Base-by-base conservation (phyloP, 75 land plant species). In the Cupressus sempervirens region DNA sequence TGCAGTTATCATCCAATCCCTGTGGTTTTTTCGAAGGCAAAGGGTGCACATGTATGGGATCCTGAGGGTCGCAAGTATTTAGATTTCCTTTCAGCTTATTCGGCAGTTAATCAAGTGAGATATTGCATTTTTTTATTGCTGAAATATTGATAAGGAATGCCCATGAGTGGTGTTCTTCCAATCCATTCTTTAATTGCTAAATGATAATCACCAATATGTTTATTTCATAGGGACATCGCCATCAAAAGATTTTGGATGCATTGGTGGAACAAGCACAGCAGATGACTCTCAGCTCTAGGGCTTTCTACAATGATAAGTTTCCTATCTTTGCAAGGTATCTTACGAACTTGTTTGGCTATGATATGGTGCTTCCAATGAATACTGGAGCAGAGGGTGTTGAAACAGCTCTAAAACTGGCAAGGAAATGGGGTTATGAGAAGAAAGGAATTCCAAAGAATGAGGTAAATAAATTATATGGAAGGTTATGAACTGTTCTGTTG, bases 351-450 rank as follows among this genome's bases (percentile, higher is more conserved):
- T 95, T 98, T 92, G 99, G 99, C 46, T 98, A 96, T 88, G 99
- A 95, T 16, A 98, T 98, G 99, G 90, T 96, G 88, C 91, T 98
- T 11, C 99, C 99, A 7, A 98, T 98, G 99, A 98, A 98, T 88
- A 98, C 99, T 16, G 99, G 99, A 26, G 99, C 99, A 50, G 99
- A 98, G 87, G 99, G 96, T 77, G 99, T 98, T 40, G 99, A 98
- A 87, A 98, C 99, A 67, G 99, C 99, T 30, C 76, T 98, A 14
- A 98, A 98, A 82, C 83, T 98, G 88, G 99, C 97, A 52, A 93
- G 99, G 87, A 98, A 98, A 90, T 98, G 99, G 99, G 99, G 97
- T 45, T 98, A 98, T 85, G 90, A 92, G 89, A 95, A 94, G 90
- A 98, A 98, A 85, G 88, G 86, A 32, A 96, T 98, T 82, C 92